phyloP scores from a whole-genome alignment of 75 land plant species.

The Chamaecyparis obtusa region DNA sequence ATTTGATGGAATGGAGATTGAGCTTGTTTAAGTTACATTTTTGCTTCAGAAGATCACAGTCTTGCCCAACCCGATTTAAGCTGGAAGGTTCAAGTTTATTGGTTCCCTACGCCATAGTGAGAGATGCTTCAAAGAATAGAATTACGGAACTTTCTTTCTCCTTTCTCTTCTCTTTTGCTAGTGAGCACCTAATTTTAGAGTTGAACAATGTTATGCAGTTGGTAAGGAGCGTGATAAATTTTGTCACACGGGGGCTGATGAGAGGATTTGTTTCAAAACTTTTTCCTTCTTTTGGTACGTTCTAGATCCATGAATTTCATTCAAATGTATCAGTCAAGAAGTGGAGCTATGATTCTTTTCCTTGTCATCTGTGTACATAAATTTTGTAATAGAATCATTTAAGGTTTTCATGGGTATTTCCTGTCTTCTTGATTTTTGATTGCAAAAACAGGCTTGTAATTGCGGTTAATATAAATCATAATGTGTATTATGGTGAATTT shows the following conservation, averaged over 20 bases:
- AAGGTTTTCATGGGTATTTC: neutral
- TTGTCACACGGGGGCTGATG: neutral
- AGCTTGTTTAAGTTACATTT: neutral
- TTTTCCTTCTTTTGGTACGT: neutral
- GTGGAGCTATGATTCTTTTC: neutral
- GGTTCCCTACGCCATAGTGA: neutral
- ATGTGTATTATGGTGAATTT: neutral
- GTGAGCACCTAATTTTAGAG: neutral
- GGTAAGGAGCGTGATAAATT: neutral
- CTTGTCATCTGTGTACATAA: constrained; percentile 4
- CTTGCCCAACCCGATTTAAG: neutral
- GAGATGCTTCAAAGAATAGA: neutral
- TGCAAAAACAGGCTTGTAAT: neutral
- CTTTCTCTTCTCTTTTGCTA: neutral
- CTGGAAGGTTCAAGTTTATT: neutral
- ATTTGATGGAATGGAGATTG: neutral
- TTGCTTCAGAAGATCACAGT: neutral
- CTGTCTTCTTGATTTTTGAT: neutral
- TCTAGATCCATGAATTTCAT: neutral
- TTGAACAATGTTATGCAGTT: neutral
- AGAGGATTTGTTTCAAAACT: neutral
- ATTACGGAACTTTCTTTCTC: neutral
- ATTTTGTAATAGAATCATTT: constrained; percentile 1
- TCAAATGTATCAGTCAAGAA: neutral
- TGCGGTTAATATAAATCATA: neutral